Conservation (phyloP, 176 grass and related monocot genomes). For the Cenchrus purpureus region DNA sequence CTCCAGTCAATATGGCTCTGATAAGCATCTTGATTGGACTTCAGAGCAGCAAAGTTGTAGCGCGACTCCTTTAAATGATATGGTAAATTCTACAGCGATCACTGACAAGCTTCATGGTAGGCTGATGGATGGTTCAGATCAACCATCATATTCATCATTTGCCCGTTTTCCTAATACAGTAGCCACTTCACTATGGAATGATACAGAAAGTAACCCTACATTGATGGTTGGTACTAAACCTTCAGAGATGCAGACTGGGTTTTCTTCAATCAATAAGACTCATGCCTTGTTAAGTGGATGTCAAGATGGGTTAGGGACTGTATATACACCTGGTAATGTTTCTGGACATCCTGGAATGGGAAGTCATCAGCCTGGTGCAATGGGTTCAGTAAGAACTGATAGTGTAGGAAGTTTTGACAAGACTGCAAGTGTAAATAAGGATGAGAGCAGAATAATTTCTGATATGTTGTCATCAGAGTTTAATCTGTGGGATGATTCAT, state of each 20-base stretch:
- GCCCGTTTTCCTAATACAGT: conserved; percentile 24
- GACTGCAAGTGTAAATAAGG: conserved; percentile 67
- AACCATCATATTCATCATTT: conserved; percentile 42
- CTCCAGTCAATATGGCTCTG: conserved; percentile 41
- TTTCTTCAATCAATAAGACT: conserved; percentile 39
- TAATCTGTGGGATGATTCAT: conserved; percentile 92
- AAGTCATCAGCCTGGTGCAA: conserved; percentile 42
- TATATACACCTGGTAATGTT: conserved; percentile 41
- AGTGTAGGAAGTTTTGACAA: conserved; percentile 63
- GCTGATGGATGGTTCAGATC: conserved; percentile 34
- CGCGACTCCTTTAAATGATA: conserved; percentile 30
- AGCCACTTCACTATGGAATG: conserved; percentile 41
- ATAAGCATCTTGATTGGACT: conserved; percentile 56
- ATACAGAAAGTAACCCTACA: conserved; percentile 32
- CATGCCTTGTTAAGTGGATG: conserved; percentile 43
- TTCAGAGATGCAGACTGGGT: conserved; percentile 32
- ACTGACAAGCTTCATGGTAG: conserved; percentile 28
- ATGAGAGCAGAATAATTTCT: conserved; percentile 86
- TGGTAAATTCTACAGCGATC: conserved; percentile 28
- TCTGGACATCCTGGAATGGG: conserved; percentile 45
- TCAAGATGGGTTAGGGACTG: conserved; percentile 44
- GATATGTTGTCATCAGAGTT: conserved; percentile 86
- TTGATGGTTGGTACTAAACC: conserved; percentile 24
- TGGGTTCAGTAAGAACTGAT: conserved; percentile 39
- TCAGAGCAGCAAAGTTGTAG: conserved; percentile 39